Base-by-base conservation (phyloP, 192 early-diverging fungal genomes). In the Backusella liffmaniae region DNA sequence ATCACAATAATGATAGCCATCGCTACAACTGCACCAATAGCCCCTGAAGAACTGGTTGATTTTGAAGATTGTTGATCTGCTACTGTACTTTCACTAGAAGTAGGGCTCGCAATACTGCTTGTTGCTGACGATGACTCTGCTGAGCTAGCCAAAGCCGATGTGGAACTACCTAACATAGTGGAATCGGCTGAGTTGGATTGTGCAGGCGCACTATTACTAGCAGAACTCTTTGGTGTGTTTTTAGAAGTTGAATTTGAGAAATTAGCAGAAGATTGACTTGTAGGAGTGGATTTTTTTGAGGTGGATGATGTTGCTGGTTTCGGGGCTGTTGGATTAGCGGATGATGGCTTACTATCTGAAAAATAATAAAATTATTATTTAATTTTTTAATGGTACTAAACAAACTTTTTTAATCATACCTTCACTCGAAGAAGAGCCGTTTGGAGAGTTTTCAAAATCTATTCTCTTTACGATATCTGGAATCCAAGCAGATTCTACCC, bases 1-100 rank as follows among this genome's bases (percentile, higher is more conserved):
- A 72, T 35, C 35, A 75, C 44, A 41, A 70, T 70, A n/a, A 82
- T 65, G 15, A 67, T 62, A 0, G 51, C 67, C 7, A 56, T 74
- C 35, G 77, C 80, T 7, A 78, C 62, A 66, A 82, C 78, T 13
- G 67, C 80, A 69, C 80, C 80, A 51, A 82, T 73, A 3, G 76
- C 76, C 9, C 76, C 76, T 0, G 77, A 78, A 39, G 78, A 46
- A 10, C 79, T 75, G 3, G 68, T 70, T 42, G 44, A 72, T 16
- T 62, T 35, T 18, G 66, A 67, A 67, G 35, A 67, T 5, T 35
- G 16, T 32, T 67, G 29, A 67, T 62, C 23, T 29, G 56, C 56
- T 67, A 67, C 32, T 67, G 16, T 16, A n/a, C 18, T 32, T 34
- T 67, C 29, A 34, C 35, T 67, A n/a, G 32, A 32, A 35, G 66